Evolutionary conservation across 2,329 filamentous ascomycete species (phyloP).

Genomic region (Fusarium palustre): DNA sequence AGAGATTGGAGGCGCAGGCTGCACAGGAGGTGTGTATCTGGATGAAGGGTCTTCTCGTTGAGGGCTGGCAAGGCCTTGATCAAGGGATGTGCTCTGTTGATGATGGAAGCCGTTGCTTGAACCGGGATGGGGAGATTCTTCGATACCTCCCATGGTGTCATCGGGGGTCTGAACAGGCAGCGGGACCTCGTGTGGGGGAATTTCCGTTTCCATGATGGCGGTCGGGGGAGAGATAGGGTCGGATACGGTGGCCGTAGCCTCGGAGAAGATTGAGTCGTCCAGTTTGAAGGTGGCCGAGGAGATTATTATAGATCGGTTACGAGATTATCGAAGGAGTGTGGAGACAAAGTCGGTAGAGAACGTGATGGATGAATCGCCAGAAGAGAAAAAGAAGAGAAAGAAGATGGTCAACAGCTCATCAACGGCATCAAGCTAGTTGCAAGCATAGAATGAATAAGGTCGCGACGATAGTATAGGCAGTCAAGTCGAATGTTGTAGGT

Average conservation of each 20-base stretch:
- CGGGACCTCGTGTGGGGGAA: slow-evolving; percentile 45
- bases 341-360: slow-evolving; percentile 39
- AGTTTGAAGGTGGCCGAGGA: slow-evolving; percentile 53
- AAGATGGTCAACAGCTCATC: slow-evolving; percentile 39
- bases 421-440: slow-evolving; percentile 45
- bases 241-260: slow-evolving; percentile 36
- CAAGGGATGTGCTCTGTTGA: slow-evolving; percentile 62
- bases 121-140: slow-evolving; percentile 59
- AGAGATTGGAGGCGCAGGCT: slow-evolving; percentile 60
- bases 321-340: slow-evolving; percentile 33
- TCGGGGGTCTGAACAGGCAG: slow-evolving; percentile 52
- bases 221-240: slow-evolving; percentile 26
- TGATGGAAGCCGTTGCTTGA: slow-evolving; percentile 56
- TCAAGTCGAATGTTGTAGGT: slow-evolving; percentile 16
- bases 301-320: slow-evolving; percentile 17
- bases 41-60: slow-evolving; percentile 56
- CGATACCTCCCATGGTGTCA: slow-evolving; percentile 63
- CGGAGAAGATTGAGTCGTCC: slow-evolving; percentile 55
- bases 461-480: not conserved
- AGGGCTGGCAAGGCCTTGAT: slow-evolving; percentile 57
- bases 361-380: slow-evolving; percentile 29
- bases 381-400: slow-evolving; percentile 14
- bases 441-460: slow-evolving; percentile 24
- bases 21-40: slow-evolving; percentile 61
- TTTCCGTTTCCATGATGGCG: slow-evolving; percentile 60